These are phyloP conservation scores for Pseudozyma hubeiensis DNA, from an alignment of 1,284 basidiomycete species.

Conservation along the genomic window DNA sequence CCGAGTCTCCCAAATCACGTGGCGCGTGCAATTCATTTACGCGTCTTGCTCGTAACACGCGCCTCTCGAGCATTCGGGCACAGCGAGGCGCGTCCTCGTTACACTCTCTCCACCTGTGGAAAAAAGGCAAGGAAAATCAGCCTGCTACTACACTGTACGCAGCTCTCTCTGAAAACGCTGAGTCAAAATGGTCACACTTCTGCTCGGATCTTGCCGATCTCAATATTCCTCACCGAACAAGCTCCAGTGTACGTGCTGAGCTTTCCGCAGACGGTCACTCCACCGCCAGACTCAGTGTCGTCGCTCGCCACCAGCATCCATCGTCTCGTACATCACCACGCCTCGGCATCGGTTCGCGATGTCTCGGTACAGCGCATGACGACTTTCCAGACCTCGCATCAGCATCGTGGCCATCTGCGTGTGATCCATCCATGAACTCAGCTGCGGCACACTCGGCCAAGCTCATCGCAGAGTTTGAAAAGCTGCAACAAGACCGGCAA, in stretches of 20 bases:
- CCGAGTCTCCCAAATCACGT: too few relatives aligned
- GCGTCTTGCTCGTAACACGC: constrained; percentile 3
- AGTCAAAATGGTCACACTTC: too few relatives aligned
- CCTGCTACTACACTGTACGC: too few relatives aligned
- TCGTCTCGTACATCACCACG: not conserved
- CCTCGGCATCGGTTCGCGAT: not conserved
- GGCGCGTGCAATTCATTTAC: constrained; percentile 4
- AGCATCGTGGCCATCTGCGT: not conserved
- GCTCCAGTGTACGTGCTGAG: not conserved
- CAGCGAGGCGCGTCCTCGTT: too few relatives aligned
- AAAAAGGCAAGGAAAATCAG: too few relatives aligned
- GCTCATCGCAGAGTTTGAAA: constrained; percentile 51
- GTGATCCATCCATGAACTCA: constrained; percentile 26
- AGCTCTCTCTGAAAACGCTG: too few relatives aligned
- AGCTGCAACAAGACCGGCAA: constrained; percentile 13
- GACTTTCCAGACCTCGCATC: not conserved
- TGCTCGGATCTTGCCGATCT: too few relatives aligned
- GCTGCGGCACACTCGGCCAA: constrained; percentile 39
- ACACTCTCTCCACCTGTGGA: too few relatives aligned
- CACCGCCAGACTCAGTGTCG: too few relatives aligned
- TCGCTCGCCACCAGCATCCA: not conserved
- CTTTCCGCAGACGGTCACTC: not conserved
- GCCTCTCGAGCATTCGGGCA: not conserved
- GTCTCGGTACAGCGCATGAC: not conserved
- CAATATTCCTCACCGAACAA: too few relatives aligned